Conservation (phyloP, 2,329 filamentous ascomycete species). For the Aspergillus sp. region DNA sequence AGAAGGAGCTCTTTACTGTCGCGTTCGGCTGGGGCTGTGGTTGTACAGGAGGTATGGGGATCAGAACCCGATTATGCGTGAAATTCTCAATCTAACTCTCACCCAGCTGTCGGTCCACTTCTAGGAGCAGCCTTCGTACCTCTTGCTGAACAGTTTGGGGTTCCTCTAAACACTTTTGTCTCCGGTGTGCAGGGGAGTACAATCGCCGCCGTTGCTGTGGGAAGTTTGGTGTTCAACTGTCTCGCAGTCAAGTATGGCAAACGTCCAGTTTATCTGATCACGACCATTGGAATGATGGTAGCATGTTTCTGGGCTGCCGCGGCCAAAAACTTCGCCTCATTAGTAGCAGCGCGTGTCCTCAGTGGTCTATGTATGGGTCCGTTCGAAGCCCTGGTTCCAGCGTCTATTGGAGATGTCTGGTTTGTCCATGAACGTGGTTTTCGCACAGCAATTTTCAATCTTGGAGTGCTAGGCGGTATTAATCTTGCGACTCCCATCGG, state of each 20-base stretch:
- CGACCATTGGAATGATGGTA: constrained; percentile 34
- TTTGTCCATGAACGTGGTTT: constrained; percentile 47
- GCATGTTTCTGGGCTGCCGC: constrained; percentile 9
- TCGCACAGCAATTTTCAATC: constrained; percentile 43
- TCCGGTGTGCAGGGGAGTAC: constrained; percentile 38
- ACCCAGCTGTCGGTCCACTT: constrained; percentile 39
- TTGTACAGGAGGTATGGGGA: constrained; percentile 40
- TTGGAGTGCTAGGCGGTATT: constrained; percentile 44
- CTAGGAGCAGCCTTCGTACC: constrained; percentile 35
- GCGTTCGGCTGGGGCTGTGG: constrained; percentile 41
- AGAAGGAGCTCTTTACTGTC: constrained; percentile 41
- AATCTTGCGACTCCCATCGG: constrained; percentile 43
- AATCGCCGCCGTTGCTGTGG: constrained; percentile 38
- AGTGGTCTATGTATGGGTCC: constrained; percentile 42
- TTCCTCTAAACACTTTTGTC: constrained; percentile 33
- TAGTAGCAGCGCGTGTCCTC: constrained; percentile 30
- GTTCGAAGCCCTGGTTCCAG: constrained; percentile 41
- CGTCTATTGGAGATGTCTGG: constrained; percentile 45
- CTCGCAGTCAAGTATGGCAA: constrained; percentile 42
- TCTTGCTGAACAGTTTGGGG: constrained; percentile 33
- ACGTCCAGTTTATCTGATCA: constrained; percentile 37
- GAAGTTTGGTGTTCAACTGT: constrained; percentile 36
- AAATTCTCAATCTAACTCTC: background rate
- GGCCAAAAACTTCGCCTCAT: constrained; percentile 7
- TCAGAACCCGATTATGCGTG: background rate